These are phyloP conservation scores for Bipolaris bicolor DNA, from an alignment of 2,329 filamentous ascomycete genomes.

Conservation along the genomic window DNA sequence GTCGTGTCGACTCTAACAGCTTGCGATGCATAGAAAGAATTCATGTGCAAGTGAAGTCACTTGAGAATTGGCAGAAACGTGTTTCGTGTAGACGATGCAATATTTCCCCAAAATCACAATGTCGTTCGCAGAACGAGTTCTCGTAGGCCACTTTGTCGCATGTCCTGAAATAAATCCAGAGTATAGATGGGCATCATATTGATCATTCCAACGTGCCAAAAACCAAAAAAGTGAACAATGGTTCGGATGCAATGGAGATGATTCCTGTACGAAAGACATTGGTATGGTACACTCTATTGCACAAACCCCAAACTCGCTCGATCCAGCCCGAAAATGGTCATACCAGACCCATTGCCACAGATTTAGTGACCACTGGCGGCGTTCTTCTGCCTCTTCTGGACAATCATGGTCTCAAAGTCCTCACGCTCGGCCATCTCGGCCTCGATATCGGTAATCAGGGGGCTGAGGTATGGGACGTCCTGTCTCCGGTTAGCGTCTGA, in stretches of 20 bases:
- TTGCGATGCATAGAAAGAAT: background rate
- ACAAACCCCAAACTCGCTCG: conserved; percentile 34
- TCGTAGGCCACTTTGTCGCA: background rate
- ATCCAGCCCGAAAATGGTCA: conserved; percentile 16
- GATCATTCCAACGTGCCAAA: background rate
- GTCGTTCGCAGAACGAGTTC: background rate
- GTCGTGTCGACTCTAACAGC: background rate
- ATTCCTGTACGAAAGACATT: conserved; percentile 29
- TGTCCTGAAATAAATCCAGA: background rate
- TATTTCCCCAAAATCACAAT: background rate
- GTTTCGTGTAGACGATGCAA: background rate
- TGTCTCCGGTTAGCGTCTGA: conserved; percentile 46
- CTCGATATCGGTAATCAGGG: conserved; percentile 73
- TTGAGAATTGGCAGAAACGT: background rate
- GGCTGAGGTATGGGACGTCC: conserved; percentile 70
- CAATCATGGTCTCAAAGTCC: conserved; percentile 70
- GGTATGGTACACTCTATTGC: conserved; percentile 51
- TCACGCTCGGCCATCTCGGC: conserved; percentile 69
- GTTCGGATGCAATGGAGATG: conserved; percentile 11
- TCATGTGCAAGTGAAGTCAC: background rate
- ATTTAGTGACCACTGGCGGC: conserved; percentile 30
- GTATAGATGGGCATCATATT: background rate
- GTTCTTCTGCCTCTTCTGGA: conserved; percentile 54
- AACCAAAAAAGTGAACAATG: background rate
- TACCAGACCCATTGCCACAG: conserved; percentile 28